These are phyloP conservation scores for Serendipita sp. DNA, from an alignment of 768 basidiomycete genomes.

Conservation along the genomic window DNA sequence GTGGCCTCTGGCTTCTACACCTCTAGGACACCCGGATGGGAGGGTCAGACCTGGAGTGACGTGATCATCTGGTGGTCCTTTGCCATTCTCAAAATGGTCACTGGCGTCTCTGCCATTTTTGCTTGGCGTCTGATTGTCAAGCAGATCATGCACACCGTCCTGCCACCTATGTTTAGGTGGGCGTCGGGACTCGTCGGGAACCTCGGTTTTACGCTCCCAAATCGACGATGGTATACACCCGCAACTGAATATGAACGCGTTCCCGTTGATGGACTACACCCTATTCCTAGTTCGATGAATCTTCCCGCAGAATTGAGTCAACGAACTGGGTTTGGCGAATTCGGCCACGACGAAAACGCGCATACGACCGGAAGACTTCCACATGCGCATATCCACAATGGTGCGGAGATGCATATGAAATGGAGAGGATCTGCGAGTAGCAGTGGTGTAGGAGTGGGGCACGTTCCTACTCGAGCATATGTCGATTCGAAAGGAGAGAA, in stretches of 20 bases:
- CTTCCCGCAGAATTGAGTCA: slow-evolving; percentile 26
- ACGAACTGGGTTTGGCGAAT: background rate
- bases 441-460: background rate
- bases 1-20: slow-evolving; percentile 9
- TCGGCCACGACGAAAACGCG: slow-evolving; percentile 9
- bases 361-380: background rate
- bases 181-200: slow-evolving; percentile 38
- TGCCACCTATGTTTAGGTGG: slow-evolving; percentile 74
- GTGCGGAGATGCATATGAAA: slow-evolving; percentile 2
- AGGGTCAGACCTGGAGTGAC: background rate
- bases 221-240: slow-evolving; percentile 75
- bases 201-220: slow-evolving; percentile 37
- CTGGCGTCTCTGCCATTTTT: slow-evolving; percentile 67
- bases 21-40: slow-evolving; percentile 11
- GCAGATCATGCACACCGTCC: slow-evolving; percentile 45
- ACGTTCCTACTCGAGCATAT: background rate
- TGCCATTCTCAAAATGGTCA: slow-evolving; percentile 30
- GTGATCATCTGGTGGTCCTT: slow-evolving; percentile 22
- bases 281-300: slow-evolving; percentile 78
- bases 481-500: slow-evolving; percentile 18
- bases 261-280: slow-evolving; percentile 45
- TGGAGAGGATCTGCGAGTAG: slow-evolving; percentile 1
- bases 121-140: slow-evolving; percentile 81
- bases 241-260: slow-evolving; percentile 66
- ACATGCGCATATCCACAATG: slow-evolving; percentile 4